Conservation (phyloP, 345 rosid genomes). For the Capsella bursapastoris region DNA sequence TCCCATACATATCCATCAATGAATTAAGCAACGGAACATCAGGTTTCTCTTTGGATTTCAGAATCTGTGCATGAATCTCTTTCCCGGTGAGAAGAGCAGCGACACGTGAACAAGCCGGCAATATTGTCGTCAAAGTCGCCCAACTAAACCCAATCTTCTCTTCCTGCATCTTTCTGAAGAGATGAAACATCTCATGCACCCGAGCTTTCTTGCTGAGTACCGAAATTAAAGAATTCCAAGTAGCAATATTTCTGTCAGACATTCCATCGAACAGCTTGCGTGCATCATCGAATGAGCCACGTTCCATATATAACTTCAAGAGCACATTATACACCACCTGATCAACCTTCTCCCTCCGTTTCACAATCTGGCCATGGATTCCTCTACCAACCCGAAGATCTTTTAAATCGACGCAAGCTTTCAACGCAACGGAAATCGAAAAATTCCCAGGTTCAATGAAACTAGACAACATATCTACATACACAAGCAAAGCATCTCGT, state of each 20-base stretch:
- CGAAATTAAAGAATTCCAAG: slow-evolving; percentile 46
- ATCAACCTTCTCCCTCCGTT: slow-evolving; percentile 49
- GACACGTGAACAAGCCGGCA: slow-evolving; percentile 48
- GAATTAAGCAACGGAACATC: slow-evolving; percentile 53
- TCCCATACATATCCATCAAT: slow-evolving; percentile 58
- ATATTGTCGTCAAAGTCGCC: slow-evolving; percentile 49
- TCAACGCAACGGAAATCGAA: slow-evolving; percentile 51
- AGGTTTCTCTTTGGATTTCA: slow-evolving; percentile 44
- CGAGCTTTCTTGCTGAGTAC: slow-evolving; percentile 34
- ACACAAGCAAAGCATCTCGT: slow-evolving; percentile 47
- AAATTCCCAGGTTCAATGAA: slow-evolving; percentile 48
- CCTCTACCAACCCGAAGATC: slow-evolving; percentile 47
- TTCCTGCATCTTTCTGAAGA: slow-evolving; percentile 52
- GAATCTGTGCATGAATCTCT: slow-evolving; percentile 51
- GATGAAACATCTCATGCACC: slow-evolving; percentile 40
- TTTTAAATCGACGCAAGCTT: slow-evolving; percentile 46
- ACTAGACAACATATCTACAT: slow-evolving; percentile 45
- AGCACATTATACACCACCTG: slow-evolving; percentile 53
- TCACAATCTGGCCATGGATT: slow-evolving; percentile 53
- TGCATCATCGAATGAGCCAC: slow-evolving; percentile 42
- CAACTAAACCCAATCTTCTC: slow-evolving; percentile 51
- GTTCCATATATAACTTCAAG: slow-evolving; percentile 40
- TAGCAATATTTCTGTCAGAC: slow-evolving; percentile 43
- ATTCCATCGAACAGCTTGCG: slow-evolving; percentile 48
- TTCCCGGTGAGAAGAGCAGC: slow-evolving; percentile 47